phyloP scores from a whole-genome alignment of 768 basidiomycete genomes.

The Tulasnella sp. region DNA sequence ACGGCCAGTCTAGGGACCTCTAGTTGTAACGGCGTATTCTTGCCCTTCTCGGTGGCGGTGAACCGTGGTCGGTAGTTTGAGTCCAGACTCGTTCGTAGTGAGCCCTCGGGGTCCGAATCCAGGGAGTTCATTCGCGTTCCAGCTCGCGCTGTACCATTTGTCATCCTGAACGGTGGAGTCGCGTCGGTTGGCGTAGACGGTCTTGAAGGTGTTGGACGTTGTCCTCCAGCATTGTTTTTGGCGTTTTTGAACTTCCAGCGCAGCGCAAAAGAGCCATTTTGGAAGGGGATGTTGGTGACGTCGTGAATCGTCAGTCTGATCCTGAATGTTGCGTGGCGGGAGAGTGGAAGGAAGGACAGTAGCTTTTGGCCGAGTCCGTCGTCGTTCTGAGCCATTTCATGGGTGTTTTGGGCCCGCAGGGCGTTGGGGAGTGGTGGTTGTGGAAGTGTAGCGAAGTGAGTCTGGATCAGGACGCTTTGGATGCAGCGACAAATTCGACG shows the following conservation, averaged over 20 bases:
- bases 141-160: neutral
- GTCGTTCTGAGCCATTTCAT: conserved; percentile 15
- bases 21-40: conserved; percentile 23
- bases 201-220: conserved; percentile 26
- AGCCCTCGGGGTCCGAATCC: conserved; percentile 25
- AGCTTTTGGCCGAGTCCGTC: conserved; percentile 21
- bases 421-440: neutral
- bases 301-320: conserved; percentile 56
- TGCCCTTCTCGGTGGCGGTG: conserved; percentile 17
- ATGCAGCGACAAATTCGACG: neutral
- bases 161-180: conserved; percentile 25
- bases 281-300: conserved; percentile 62
- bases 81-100: neutral
- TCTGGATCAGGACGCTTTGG: neutral
- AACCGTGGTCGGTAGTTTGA: conserved; percentile 2
- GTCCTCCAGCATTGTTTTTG: neutral
- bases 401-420: neutral
- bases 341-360: conserved; percentile 33
- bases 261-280: conserved; percentile 60
- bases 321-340: conserved; percentile 59
- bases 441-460: neutral
- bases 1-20: conserved; percentile 23
- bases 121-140: conserved; percentile 24
- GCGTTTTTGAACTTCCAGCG: conserved; percentile 65
- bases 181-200: conserved; percentile 14